phyloP scores from a whole-genome alignment of 2,329 filamentous ascomycete genomes.

The Hymenoscyphus linearis region DNA sequence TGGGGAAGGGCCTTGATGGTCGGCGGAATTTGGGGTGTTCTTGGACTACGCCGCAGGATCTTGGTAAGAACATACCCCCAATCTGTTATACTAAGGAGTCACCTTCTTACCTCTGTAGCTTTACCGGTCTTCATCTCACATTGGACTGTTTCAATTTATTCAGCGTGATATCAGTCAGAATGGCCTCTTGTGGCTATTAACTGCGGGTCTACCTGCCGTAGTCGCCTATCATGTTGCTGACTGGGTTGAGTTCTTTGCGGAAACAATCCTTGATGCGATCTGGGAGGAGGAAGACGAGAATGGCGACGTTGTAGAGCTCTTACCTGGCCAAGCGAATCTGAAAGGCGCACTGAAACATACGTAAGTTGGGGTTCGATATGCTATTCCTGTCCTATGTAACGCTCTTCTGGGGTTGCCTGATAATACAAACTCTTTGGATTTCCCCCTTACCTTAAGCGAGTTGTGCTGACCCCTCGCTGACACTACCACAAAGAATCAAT shows the following conservation, averaged over 20 bases:
- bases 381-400: neutral
- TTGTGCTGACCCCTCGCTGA: constrained; percentile 11
- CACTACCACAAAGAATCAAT: constrained; percentile 18
- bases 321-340: constrained; percentile 8
- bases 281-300: constrained; percentile 19
- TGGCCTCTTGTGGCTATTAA: constrained; percentile 22
- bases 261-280: constrained; percentile 20
- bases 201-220: constrained; percentile 28
- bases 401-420: constrained; percentile 4
- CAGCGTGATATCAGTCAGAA: constrained; percentile 18
- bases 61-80: constrained; percentile 21
- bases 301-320: constrained; percentile 2
- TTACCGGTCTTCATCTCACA: constrained; percentile 28
- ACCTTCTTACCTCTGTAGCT: constrained; percentile 23
- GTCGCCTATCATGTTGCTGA: constrained; percentile 27
- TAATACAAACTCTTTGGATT: constrained; percentile 15
- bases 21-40: constrained; percentile 31
- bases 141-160: constrained; percentile 25
- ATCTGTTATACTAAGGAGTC: neutral
- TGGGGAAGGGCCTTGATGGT: constrained; percentile 24
- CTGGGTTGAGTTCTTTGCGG: constrained; percentile 21
- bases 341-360: neutral
- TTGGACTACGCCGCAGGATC: constrained; percentile 30
- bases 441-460: neutral
- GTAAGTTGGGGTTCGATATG: neutral